Evolutionary conservation across 2,329 filamentous ascomycete species (phyloP).

Genomic region (Botrytis tulipae): DNA sequence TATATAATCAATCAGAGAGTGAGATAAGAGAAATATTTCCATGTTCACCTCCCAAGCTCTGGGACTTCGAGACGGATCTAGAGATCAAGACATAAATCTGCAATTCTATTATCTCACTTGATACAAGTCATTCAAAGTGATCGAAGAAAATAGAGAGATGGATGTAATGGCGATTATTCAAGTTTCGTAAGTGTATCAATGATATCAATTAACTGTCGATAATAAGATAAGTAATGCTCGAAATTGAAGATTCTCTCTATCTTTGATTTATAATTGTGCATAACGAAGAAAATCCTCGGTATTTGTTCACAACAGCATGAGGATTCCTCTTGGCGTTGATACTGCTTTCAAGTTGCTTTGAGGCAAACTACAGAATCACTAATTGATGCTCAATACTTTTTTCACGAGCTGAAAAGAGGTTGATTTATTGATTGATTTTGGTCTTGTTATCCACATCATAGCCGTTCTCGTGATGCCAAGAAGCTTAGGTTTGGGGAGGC

Average conservation of each 20-base stretch:
- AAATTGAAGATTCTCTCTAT: not conserved
- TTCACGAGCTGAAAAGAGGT: not conserved
- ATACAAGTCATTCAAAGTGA: not conserved
- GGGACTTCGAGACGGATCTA: not conserved
- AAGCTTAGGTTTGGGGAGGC: not conserved
- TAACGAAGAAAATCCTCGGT: not conserved
- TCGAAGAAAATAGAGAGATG: too few relatives aligned
- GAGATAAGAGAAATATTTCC: not conserved
- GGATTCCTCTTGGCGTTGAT: not conserved
- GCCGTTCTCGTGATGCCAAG: not conserved
- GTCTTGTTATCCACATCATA: too few relatives aligned
- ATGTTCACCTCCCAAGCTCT: not conserved
- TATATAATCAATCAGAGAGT: not conserved
- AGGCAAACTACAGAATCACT: not conserved
- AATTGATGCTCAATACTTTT: not conserved
- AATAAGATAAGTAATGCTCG: fast-evolving
- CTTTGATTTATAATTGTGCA: not conserved
- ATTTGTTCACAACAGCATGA: not conserved
- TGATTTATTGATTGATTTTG: not conserved
- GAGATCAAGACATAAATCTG: not conserved
- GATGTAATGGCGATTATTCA: too few relatives aligned
- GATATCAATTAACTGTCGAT: not conserved
- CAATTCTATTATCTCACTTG: fast-evolving
- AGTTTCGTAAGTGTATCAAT: not conserved
- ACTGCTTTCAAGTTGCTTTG: not conserved